A percentile compares a stretch with the other conserved stretches of the same genome.
phyloP scores from a whole-genome alignment of 768 basidiomycete genomes.

The Pleurotus salmoneostramineus region DNA sequence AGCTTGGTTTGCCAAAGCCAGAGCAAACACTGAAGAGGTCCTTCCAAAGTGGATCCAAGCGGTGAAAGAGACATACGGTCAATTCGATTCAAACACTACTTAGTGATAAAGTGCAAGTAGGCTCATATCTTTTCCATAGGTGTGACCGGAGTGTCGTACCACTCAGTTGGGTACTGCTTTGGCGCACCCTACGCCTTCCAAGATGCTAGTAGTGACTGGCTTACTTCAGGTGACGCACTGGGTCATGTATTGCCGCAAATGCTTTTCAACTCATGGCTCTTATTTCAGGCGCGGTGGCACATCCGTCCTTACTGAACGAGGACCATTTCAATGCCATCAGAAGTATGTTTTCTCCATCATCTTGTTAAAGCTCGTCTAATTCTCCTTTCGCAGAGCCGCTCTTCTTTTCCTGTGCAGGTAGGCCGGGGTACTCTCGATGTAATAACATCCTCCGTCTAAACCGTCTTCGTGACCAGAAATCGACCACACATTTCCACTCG shows the following conservation, averaged over 20 bases:
- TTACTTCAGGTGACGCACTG: slow-evolving; percentile 40
- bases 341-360: slow-evolving; percentile 28
- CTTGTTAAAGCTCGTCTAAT: not conserved
- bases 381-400: slow-evolving; percentile 38
- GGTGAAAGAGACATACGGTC: slow-evolving; percentile 47
- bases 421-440: not conserved
- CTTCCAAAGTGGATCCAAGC: slow-evolving; percentile 50
- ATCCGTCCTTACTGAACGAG: slow-evolving; percentile 47
- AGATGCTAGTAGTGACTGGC: slow-evolving; percentile 37
- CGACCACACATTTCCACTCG: slow-evolving; percentile 50
- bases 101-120: not conserved
- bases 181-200: slow-evolving; percentile 51
- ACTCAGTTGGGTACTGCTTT: slow-evolving; percentile 42
- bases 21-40: slow-evolving; percentile 29
- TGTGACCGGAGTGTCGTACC: slow-evolving; percentile 30
- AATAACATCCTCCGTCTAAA: not conserved
- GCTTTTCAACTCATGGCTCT: not conserved
- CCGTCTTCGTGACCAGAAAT: slow-evolving; percentile 30
- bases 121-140: slow-evolving; percentile 9
- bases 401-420: slow-evolving; percentile 53
- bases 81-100: not conserved
- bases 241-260: not conserved
- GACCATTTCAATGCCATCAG: slow-evolving; percentile 43
- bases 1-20: slow-evolving; percentile 37
- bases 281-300: slow-evolving; percentile 48